These are phyloP conservation scores for Melanomma pulvis-pyrius DNA, from an alignment of 495 filamentous ascomycete genomes.

Conservation along the genomic window DNA sequence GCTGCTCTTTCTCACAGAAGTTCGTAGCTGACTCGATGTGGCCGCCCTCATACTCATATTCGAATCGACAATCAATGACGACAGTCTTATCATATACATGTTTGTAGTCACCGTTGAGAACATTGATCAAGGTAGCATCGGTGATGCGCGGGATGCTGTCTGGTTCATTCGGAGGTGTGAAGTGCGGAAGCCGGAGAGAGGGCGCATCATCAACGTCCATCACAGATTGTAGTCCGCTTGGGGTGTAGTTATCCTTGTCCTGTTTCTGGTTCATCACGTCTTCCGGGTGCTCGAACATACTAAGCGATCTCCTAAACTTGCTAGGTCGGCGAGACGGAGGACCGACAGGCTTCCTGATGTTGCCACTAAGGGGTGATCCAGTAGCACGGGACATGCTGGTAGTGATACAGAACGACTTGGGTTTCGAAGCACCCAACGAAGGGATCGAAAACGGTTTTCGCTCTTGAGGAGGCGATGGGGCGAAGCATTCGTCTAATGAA, in stretches of 20 bases:
- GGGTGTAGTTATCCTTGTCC: constrained; percentile 58
- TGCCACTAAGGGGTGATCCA: constrained; percentile 71
- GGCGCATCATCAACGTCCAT: constrained; percentile 75
- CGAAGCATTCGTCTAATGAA: constrained; percentile 77
- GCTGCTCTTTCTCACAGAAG: constrained; percentile 88
- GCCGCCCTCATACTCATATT: constrained; percentile 97
- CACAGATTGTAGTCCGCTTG: constrained; percentile 64
- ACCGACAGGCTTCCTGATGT: constrained; percentile 71
- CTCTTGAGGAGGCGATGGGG: constrained; percentile 75
- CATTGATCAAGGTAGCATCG: constrained; percentile 72
- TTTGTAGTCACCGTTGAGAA: constrained; percentile 85
- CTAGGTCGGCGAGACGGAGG: constrained; percentile 75
- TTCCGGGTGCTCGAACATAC: constrained; percentile 93
- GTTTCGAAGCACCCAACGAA: constrained; percentile 57
- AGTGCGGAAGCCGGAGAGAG: constrained; percentile 77
- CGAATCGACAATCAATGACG: constrained; percentile 95
- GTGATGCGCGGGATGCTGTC: constrained; percentile 87
- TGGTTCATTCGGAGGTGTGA: constrained; percentile 75
- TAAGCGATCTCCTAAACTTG: constrained; percentile 87
- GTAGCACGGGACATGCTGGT: constrained; percentile 58
- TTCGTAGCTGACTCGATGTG: constrained; percentile 93
- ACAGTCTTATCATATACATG: constrained; percentile 73
- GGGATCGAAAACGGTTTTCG: constrained; percentile 60
- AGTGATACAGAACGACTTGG: constrained; percentile 61
- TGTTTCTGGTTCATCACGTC: constrained; percentile 77